A percentile compares a stretch with the other conserved stretches of the same genome.
These are phyloP conservation scores for Calonectria naviculata DNA, from an alignment of 2,329 filamentous ascomycete genomes.

Conservation along the genomic window DNA sequence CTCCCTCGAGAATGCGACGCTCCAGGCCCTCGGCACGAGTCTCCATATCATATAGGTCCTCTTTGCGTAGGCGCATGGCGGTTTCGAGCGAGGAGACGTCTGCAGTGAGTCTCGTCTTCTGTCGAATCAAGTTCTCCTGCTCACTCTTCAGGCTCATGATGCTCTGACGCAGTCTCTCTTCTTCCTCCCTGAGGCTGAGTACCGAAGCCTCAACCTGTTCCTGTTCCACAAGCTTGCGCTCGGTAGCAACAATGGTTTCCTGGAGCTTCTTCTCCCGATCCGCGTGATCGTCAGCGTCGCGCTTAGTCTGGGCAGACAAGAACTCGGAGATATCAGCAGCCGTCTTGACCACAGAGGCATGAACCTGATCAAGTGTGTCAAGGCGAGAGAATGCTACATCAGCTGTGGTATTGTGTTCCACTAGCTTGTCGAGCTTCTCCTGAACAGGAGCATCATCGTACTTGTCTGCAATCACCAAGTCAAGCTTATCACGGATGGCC, in stretches of 20 bases:
- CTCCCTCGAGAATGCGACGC: slow-evolving; percentile 91
- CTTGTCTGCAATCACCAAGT: slow-evolving; percentile 67
- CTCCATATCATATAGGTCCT: slow-evolving; percentile 94
- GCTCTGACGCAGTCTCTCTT: slow-evolving; percentile 63
- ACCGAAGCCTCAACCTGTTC: slow-evolving; percentile 71
- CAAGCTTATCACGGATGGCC: slow-evolving; percentile 48
- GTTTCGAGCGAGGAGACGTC: slow-evolving; percentile 94
- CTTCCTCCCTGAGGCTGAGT: slow-evolving; percentile 60
- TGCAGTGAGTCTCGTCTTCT: slow-evolving; percentile 83
- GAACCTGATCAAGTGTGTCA: slow-evolving; percentile 87
- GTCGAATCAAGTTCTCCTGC: slow-evolving; percentile 79
- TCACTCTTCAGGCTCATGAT: slow-evolving; percentile 72
- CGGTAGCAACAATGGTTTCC: slow-evolving; percentile 83
- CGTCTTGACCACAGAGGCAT: slow-evolving; percentile 86
- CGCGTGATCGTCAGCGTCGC: slow-evolving; percentile 81
- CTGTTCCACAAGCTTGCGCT: slow-evolving; percentile 76
- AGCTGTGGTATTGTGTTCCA: slow-evolving; percentile 73
- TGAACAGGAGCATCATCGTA: slow-evolving; percentile 62
- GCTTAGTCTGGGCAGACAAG: slow-evolving; percentile 79
- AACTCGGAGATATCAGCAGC: slow-evolving; percentile 88
- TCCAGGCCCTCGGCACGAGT: slow-evolving; percentile 88
- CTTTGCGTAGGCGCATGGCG: slow-evolving; percentile 86
- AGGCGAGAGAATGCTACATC: slow-evolving; percentile 80
- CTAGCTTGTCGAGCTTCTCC: slow-evolving; percentile 61
- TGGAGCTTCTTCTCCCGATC: slow-evolving; percentile 82